Evolutionary conservation across 1,139 yeast genomes (phyloP), one percentile per base, ranked within the genome.

Genomic region (Debaryomyces coudertii): DNA sequence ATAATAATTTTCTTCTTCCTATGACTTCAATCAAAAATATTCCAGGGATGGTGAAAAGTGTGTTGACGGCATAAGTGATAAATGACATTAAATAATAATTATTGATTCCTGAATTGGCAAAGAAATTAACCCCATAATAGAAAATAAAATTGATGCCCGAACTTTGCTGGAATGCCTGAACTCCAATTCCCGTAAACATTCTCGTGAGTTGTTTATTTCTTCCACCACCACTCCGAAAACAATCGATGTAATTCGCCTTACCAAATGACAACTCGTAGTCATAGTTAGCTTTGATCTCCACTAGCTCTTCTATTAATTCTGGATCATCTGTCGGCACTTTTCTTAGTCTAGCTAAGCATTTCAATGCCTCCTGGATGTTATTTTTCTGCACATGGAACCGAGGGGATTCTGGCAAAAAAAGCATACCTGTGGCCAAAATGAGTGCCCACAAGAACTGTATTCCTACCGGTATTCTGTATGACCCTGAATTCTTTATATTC

Each of bases 141-240:
- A 87, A 87, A 49, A 86, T 85, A 60, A 87, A 87, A 61, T 87
- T 87, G 47, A 87, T 85, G 6, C 93, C 93, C 1, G 89, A 79
- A 55, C 87, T 80, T 66, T 87, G 93, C 62, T 87, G 93, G 50
- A 85, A 74, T 3, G 85, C 81, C 59, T 86, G 92, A 16, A 85
- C 70, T 0, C 82, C 76, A 49, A 86, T 81, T 16, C 92, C 90
- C 0, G 92, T 85, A 23, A 79, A 47, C 76, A 85, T 80, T 55
- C 93, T 69, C 43, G 81, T 69, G 2, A 74, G 69, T 61, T 86
- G 92, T 53, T 81, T 82, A 50, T 75, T 83, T 56, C 90, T 71
- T 45, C 87, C 84, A 29, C 84, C 83, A 4, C 85, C 87, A 50
- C 79, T 78, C 47, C 75, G 71, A 61, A 87, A 86, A 58, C 90